A percentile compares a stretch with the other conserved stretches of the same genome.
Conservation (phyloP, 2,329 filamentous ascomycete genomes). For the Exophiala spinifera region DNA sequence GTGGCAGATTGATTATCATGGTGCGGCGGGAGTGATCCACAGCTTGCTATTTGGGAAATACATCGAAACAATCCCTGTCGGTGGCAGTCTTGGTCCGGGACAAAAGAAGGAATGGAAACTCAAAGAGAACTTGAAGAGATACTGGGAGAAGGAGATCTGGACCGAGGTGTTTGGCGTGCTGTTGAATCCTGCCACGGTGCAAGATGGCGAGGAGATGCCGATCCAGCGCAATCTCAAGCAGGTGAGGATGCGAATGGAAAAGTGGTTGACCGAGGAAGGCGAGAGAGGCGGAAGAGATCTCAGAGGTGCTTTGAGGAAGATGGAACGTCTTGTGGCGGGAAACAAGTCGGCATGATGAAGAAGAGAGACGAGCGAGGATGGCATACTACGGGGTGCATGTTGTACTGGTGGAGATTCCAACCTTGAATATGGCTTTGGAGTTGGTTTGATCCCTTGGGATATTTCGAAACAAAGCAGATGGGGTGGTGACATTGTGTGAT, state of each 20-base stretch:
- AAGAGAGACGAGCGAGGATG: background rate
- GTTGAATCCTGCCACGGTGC: conserved; percentile 69
- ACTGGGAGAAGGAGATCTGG: conserved; percentile 97
- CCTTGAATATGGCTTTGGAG: conserved; percentile 12
- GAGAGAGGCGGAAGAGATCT: conserved; percentile 28
- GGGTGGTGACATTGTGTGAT: too few relatives aligned
- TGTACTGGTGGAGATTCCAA: too few relatives aligned
- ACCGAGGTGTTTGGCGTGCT: conserved; percentile 75
- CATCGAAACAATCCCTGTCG: conserved; percentile 65
- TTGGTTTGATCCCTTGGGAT: background rate
- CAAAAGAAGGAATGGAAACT: conserved; percentile 70
- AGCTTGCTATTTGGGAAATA: conserved; percentile 90
- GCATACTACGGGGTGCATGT: background rate
- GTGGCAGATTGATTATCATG: conserved; percentile 95
- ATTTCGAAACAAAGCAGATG: too few relatives aligned
- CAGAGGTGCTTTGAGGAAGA: conserved; percentile 23
- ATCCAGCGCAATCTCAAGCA: conserved; percentile 46
- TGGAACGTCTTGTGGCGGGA: conserved; percentile 25
- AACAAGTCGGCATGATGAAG: background rate
- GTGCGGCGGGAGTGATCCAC: conserved; percentile 83
- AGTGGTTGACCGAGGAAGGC: conserved; percentile 28
- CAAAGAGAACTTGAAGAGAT: conserved; percentile 80
- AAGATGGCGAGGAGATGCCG: conserved; percentile 68
- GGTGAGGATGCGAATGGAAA: conserved; percentile 25
- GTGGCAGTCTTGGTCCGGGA: conserved; percentile 22